These are phyloP conservation scores for Microsporum audouinii DNA, from an alignment of 2,329 filamentous ascomycete genomes.

Conservation along the genomic window DNA sequence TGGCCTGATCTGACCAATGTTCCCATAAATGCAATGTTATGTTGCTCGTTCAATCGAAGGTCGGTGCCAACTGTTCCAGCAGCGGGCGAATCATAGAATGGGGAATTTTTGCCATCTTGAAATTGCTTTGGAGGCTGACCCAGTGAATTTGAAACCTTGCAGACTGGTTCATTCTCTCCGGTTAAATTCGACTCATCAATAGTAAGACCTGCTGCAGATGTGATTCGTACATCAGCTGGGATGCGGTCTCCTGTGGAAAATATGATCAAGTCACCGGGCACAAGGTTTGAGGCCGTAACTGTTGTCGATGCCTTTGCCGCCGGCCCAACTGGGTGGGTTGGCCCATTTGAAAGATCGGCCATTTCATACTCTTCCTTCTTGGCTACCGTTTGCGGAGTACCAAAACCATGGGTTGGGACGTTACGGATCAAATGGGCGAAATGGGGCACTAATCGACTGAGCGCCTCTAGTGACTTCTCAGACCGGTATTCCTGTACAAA, in stretches of 20 bases:
- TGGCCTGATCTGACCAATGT: slow-evolving; percentile 90
- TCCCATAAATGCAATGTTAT: slow-evolving; percentile 97
- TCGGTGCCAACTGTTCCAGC: slow-evolving; percentile 51
- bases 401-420: slow-evolving; percentile 21
- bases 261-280: slow-evolving; percentile 82
- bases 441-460: slow-evolving; percentile 88
- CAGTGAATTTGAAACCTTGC: slow-evolving; percentile 58
- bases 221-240: slow-evolving; percentile 90
- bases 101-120: slow-evolving; percentile 27
- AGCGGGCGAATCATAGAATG: slow-evolving; percentile 48
- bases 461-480: slow-evolving; percentile 89
- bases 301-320: slow-evolving; percentile 67
- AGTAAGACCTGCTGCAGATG: slow-evolving; percentile 73
- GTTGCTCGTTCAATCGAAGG: slow-evolving; percentile 59
- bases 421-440: slow-evolving; percentile 85
- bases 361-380: slow-evolving; percentile 38
- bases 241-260: slow-evolving; percentile 96
- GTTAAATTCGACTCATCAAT: slow-evolving; percentile 97
- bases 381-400: slow-evolving; percentile 14
- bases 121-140: slow-evolving; percentile 25
- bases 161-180: slow-evolving; percentile 87
- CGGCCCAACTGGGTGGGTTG: slow-evolving; percentile 47
- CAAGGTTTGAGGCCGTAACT: slow-evolving; percentile 74
- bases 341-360: slow-evolving; percentile 36
- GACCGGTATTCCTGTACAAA: slow-evolving; percentile 97